Evolutionary conservation across 306 rosid species (phyloP), one percentile per base, ranked within the genome.

Genomic region (Urtica urens): DNA sequence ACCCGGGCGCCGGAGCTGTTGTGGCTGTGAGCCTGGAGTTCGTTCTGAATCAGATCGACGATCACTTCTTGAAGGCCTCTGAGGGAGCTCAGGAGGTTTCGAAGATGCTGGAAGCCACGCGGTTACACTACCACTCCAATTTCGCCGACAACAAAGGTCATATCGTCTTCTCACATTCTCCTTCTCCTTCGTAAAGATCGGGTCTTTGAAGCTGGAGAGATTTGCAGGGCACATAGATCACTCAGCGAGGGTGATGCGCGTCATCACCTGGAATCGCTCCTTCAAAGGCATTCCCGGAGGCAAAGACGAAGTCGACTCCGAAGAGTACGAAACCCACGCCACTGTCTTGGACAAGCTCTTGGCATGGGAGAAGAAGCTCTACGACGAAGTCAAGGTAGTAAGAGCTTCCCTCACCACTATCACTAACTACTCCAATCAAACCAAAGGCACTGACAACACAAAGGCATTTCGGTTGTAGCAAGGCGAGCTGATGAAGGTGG

Each of bases 351-450:
- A 85, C 40, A 81, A 85, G 72, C 49, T 85, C 78, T 65, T 85
- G 56, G 95, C 93, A 0, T 85, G 95, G 95, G 95, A 85, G 62
- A 85, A 85, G 80, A 85, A 85, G 69, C 87, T 85, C 22, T 85
- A 81, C 63, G 95, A 85, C 34, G 95, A 85, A 62, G 93, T 85
- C 24, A 85, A 85, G 95, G 95, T 85, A 54, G 19, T 17, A 15
- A 28, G 21, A 3, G 8, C 21, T 33, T 26, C 34, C 12, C 20
- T 50, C 53, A n/a, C 22, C 34, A 31, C 61, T 38, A 53, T 15
- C 2, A 25, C 23, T 28, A 21, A 15, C 34, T 51, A 20, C n/a
- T 59, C 58, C 13, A 31, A 31, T 31, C 13, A 31, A 31, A 31
- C 37, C 37, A 31, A 31, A 0, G 37, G n/a, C n/a, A n/a, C n/a